phyloP scores from a whole-genome alignment of 176 grass and related monocot species.

The Phragmites australis region DNA sequence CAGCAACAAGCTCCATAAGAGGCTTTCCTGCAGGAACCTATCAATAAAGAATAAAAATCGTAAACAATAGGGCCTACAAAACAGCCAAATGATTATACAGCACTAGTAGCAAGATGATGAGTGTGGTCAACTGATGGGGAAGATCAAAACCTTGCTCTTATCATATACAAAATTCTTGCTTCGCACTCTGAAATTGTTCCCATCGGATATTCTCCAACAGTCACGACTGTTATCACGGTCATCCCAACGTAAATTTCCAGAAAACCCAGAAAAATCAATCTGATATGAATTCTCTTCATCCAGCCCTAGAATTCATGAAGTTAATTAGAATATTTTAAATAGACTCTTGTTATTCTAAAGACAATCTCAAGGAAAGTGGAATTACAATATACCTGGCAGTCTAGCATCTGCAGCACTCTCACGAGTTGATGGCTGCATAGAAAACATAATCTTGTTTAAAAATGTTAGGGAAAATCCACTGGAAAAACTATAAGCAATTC shows the following conservation, averaged over 20 bases:
- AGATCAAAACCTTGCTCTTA: conserved; percentile 77
- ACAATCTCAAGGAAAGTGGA: conserved; percentile 27
- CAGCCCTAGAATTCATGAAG: conserved; percentile 46
- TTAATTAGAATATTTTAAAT: not conserved
- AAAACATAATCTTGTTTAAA: conserved; percentile 32
- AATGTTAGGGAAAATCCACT: conserved; percentile 1
- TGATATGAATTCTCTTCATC: conserved; percentile 59
- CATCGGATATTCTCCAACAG: conserved; percentile 96
- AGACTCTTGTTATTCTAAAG: not conserved
- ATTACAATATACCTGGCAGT: conserved; percentile 53
- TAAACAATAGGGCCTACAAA: conserved; percentile 9
- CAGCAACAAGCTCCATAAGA: conserved; percentile 93
- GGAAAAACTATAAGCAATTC: conserved; percentile 22
- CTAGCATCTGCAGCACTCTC: conserved; percentile 43
- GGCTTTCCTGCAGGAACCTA: conserved; percentile 93
- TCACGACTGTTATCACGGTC: conserved; percentile 82
- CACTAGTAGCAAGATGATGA: conserved; percentile 23
- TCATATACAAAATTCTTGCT: conserved; percentile 84
- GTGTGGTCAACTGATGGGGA: conserved; percentile 7
- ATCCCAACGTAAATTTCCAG: conserved; percentile 87
- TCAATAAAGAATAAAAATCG: conserved; percentile 17
- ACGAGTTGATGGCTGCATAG: conserved; percentile 53
- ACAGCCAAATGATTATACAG: conserved; percentile 21
- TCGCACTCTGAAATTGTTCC: conserved; percentile 97
- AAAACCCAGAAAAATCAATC: conserved; percentile 84